Conservation (phyloP, 371 early-diverging fungal genomes). For the Catenaria anguillulae region DNA sequence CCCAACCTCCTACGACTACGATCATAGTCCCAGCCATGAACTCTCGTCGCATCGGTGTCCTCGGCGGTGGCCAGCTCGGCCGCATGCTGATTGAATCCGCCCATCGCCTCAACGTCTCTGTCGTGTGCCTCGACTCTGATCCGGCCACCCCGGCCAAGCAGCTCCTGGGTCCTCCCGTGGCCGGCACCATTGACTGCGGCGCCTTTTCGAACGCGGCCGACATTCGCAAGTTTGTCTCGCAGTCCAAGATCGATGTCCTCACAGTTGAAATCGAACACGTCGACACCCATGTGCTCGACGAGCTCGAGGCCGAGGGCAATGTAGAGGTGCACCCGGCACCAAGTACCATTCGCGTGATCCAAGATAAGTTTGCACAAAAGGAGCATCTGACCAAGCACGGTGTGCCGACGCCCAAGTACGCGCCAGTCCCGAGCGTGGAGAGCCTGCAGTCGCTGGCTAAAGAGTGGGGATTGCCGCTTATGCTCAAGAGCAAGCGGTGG, state of each 20-base stretch:
- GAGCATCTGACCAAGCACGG: slow-evolving; percentile 38
- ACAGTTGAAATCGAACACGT: slow-evolving; percentile 97
- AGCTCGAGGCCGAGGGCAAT: slow-evolving; percentile 30
- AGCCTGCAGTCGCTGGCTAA: slow-evolving; percentile 23
- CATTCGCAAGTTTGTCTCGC: slow-evolving; percentile 46
- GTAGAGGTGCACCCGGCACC: slow-evolving; percentile 57
- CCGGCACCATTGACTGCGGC: slow-evolving; percentile 47
- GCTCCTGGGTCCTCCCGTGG: slow-evolving; percentile 40
- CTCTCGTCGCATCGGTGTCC: slow-evolving; percentile 18
- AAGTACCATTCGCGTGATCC: slow-evolving; percentile 65
- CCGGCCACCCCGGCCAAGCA: slow-evolving; percentile 70
- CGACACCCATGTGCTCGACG: slow-evolving; percentile 54
- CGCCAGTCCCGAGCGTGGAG: slow-evolving; percentile 13
- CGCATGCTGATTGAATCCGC: slow-evolving; percentile 93
- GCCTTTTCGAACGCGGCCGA: slow-evolving; percentile 59
- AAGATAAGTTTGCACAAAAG: slow-evolving; percentile 89
- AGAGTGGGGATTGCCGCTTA: slow-evolving; percentile 76
- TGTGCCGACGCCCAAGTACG: slow-evolving; percentile 51
- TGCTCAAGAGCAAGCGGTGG: slow-evolving; percentile 79
- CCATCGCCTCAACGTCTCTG: slow-evolving; percentile 63
- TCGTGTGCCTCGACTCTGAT: slow-evolving; percentile 66
- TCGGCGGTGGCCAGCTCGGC: slow-evolving; percentile 82
- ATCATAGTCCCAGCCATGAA: too few relatives aligned
- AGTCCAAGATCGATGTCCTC: slow-evolving; percentile 55
- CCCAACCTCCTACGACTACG: too few relatives aligned